Evolutionary conservation across 108 stramenopile genomes (phyloP), one percentile per base, ranked within the genome.

Genomic region (Nitzschia sp.): DNA sequence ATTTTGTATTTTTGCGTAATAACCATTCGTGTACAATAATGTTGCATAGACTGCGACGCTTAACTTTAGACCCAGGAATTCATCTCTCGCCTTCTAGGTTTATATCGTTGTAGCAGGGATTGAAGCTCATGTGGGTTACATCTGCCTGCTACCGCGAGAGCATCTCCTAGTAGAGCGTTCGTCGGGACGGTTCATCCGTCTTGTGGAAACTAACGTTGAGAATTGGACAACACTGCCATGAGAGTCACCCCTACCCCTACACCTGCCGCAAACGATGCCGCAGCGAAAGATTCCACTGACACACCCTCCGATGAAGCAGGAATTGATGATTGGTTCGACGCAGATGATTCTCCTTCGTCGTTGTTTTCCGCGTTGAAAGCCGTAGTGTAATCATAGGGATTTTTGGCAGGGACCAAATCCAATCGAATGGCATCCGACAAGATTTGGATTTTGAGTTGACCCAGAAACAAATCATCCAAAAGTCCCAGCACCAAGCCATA

Each of bases 291-390:
- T 80, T 62, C 68, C 31, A 28, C 74, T 71, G 32, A 75, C 56
- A 29, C 82, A 21, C 46, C 46, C 9, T 70, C 67, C 34, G 84
- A 54, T 1, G n/a, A 29, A n/a, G 71, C 74, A 34, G 82, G 66
- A 17, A 84, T 74, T n/a, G 83, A 32, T 19, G 48, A 29, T 78
- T 0, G 83, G 64, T 0, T 75, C 91, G 91, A 62, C 82, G 74
- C 25, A 90, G 49, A 33, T 85, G 72, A 46, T 71, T 46, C 46
- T 64, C 77, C 13, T 66, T 73, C 24, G 86, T 78, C 55, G 56
- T 87, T 75, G 4, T 68, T 73, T 55, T 95, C 94, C 88, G 86
- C 86, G 36, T 86, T 78, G 11, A 95, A 64, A 18, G 89, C 82
- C 82, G 36, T 84, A 82, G 46, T 77, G 53, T 3, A 66, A 77